These are phyloP conservation scores for Apiotrichum mycotoxinovorans DNA, from an alignment of 1,284 basidiomycete genomes.

Conservation along the genomic window DNA sequence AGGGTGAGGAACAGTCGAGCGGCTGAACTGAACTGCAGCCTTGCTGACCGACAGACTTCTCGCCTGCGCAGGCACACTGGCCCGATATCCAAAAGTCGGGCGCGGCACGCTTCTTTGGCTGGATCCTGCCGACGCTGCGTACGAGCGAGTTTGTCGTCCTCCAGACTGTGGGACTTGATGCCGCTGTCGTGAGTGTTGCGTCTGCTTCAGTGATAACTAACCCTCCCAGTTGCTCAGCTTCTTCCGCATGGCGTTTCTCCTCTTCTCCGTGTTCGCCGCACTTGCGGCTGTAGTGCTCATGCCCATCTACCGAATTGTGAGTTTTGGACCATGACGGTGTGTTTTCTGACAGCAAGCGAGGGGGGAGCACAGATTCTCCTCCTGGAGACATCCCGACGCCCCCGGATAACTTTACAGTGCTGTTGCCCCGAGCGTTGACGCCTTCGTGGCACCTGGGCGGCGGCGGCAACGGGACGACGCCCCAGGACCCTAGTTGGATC, in stretches of 20 bases:
- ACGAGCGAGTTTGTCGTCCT: conserved; percentile 91
- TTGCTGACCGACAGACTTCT: conserved; percentile 35
- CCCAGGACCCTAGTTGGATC: conserved; percentile 29
- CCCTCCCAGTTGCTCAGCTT: conserved; percentile 82
- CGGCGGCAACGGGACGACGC: neutral
- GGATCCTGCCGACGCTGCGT: conserved; percentile 86
- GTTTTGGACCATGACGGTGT: conserved; percentile 31
- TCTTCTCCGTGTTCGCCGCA: conserved; percentile 78
- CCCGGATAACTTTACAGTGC: conserved; percentile 46
- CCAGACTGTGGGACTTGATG: conserved; percentile 93
- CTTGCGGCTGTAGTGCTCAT: conserved; percentile 76
- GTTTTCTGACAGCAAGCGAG: conserved; percentile 60
- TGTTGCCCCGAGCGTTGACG: neutral
- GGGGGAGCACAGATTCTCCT: conserved; percentile 62
- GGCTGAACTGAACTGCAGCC: neutral
- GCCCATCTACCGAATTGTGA: conserved; percentile 82
- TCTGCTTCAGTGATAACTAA: neutral
- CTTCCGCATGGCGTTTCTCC: conserved; percentile 88
- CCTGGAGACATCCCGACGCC: conserved; percentile 51
- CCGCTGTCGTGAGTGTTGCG: conserved; percentile 69
- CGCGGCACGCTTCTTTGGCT: conserved; percentile 67
- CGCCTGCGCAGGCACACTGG: conserved; percentile 34
- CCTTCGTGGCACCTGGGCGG: neutral
- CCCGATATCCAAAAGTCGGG: conserved; percentile 27
- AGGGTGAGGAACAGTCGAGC: conserved; percentile 70